A percentile compares a stretch with the other conserved stretches of the same genome.
phyloP scores from a whole-genome alignment of 768 basidiomycete genomes.

The Rhizopogon sp. region DNA sequence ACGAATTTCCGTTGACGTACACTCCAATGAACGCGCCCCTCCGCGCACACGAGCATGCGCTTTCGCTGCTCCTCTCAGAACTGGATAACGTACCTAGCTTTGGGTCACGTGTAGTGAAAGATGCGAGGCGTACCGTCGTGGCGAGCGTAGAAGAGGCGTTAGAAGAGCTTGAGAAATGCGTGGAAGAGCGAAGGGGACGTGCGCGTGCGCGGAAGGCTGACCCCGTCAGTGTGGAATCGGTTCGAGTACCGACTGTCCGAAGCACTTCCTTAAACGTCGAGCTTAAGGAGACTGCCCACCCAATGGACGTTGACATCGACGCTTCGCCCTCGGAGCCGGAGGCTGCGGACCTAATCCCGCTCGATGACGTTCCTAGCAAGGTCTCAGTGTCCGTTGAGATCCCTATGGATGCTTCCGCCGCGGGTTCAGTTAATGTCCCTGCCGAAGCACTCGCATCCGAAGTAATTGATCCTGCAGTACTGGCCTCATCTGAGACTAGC shows the following conservation, averaged over 20 bases:
- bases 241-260: too few species aligned
- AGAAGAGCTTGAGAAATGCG: slow-evolving; percentile 43
- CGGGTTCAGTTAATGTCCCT: background rate
- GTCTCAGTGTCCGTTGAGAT: background rate
- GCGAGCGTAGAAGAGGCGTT: slow-evolving; percentile 50
- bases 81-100: slow-evolving; percentile 60
- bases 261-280: background rate
- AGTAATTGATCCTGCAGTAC: slow-evolving; percentile 13
- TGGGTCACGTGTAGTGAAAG: slow-evolving; percentile 51
- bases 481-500: background rate
- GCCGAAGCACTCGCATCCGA: background rate
- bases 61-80: slow-evolving; percentile 49
- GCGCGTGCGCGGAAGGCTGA: background rate
- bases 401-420: background rate
- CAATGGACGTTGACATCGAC: background rate
- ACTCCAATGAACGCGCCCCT: slow-evolving; percentile 54
- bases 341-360: background rate
- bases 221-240: background rate
- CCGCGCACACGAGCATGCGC: slow-evolving; percentile 55
- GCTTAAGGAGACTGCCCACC: background rate
- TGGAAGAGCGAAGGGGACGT: slow-evolving; percentile 33
- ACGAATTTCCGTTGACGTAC: slow-evolving; percentile 42
- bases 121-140: slow-evolving; percentile 51
- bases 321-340: background rate
- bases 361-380: background rate